A percentile compares a stretch with the other conserved stretches of the same genome.
These are phyloP conservation scores for Penicillium robsamsonii DNA, from an alignment of 495 filamentous ascomycete species.

Conservation along the genomic window DNA sequence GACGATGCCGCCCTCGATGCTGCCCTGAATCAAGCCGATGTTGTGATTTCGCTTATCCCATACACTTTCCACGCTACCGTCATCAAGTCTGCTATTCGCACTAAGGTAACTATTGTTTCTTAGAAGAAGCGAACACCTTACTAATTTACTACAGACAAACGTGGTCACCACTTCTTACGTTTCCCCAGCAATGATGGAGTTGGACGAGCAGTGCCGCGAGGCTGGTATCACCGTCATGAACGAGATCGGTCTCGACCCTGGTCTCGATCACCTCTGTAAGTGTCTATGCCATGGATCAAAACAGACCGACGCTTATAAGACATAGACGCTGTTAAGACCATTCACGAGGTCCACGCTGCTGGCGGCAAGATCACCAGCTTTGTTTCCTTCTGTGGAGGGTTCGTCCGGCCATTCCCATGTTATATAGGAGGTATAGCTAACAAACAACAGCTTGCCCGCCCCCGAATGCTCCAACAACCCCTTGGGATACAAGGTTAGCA, in stretches of 20 bases:
- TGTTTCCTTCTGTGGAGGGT: conserved; percentile 83
- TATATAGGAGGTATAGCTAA: background rate
- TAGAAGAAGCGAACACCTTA: background rate
- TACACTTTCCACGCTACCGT: conserved; percentile 90
- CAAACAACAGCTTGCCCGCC: conserved; percentile 52
- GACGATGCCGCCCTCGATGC: conserved; percentile 72
- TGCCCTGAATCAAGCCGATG: conserved; percentile 71
- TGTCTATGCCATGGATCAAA: background rate
- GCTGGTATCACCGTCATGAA: conserved; percentile 98
- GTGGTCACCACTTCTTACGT: conserved; percentile 97
- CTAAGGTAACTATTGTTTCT: conserved; percentile 47
- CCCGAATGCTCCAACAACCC: conserved; percentile 87
- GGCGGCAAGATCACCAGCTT: conserved; percentile 87
- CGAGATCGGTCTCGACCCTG: conserved; percentile 75
- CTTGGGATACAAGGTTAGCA: conserved; percentile 72
- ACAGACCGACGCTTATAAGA: conserved; percentile 25
- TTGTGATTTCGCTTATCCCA: conserved; percentile 83
- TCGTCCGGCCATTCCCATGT: background rate
- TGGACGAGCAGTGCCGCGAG: conserved; percentile 78
- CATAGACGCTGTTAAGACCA: conserved; percentile 86
- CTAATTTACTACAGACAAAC: conserved; percentile 57
- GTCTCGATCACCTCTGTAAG: conserved; percentile 30
- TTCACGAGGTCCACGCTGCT: conserved; percentile 70
- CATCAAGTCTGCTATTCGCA: conserved; percentile 89
- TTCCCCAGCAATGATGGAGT: conserved; percentile 86